Evolutionary conservation across 1,284 basidiomycete genomes (phyloP).

Genomic region (Phylloboletellus chloephorus): DNA sequence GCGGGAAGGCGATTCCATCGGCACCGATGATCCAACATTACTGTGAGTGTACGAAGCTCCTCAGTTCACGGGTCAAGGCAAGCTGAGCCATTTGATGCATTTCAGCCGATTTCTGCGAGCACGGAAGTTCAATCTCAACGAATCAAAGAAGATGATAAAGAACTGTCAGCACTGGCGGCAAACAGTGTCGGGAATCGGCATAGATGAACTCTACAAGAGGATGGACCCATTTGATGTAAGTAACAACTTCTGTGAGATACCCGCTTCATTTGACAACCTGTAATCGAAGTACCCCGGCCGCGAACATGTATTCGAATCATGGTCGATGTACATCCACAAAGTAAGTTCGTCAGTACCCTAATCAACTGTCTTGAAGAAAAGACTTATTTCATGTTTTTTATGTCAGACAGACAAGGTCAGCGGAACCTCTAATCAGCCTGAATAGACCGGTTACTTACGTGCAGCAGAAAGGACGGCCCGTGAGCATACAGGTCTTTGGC

Average conservation of each 20-base stretch:
- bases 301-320: slow-evolving; percentile 60
- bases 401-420: slow-evolving; percentile 55
- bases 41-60: slow-evolving; percentile 37
- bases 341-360: slow-evolving; percentile 30
- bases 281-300: slow-evolving; percentile 58
- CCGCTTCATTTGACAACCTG: slow-evolving; percentile 4
- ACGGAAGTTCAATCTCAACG: slow-evolving; percentile 50
- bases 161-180: slow-evolving; percentile 57
- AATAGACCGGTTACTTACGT: slow-evolving; percentile 3
- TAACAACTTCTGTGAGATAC: slow-evolving; percentile 4
- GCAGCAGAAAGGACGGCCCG: slow-evolving; percentile 56
- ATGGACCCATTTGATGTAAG: slow-evolving; percentile 61
- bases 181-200: slow-evolving; percentile 50
- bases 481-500: slow-evolving; percentile 62
- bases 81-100: slow-evolving; percentile 7
- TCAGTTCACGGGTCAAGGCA: background rate
- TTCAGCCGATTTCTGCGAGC: slow-evolving; percentile 64
- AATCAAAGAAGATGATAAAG: slow-evolving; percentile 53
- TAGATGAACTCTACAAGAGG: slow-evolving; percentile 50
- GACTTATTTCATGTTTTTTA: background rate
- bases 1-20: slow-evolving; percentile 57
- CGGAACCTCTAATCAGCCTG: background rate
- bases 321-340: slow-evolving; percentile 74
- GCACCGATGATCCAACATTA: slow-evolving; percentile 59
- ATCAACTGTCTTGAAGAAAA: background rate